These are phyloP conservation scores for Fusarium siculi DNA, from an alignment of 2,329 filamentous ascomycete species.

Conservation along the genomic window DNA sequence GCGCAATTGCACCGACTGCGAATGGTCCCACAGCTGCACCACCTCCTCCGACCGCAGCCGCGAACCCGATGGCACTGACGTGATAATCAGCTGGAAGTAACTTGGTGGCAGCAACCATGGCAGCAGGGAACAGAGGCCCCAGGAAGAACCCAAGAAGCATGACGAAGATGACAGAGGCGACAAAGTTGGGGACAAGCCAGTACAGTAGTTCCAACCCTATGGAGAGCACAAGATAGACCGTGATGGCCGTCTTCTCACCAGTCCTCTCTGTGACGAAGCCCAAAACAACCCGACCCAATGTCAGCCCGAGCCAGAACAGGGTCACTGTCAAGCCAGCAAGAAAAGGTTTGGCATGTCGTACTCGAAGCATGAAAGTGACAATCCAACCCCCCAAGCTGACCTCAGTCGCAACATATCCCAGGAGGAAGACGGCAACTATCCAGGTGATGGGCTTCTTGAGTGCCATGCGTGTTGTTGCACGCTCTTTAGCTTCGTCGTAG, in stretches of 20 bases:
- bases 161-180: constrained; percentile 78
- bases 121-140: constrained; percentile 81
- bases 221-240: constrained; percentile 70
- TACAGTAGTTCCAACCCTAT: constrained; percentile 77
- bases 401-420: constrained; percentile 83
- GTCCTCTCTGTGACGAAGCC: constrained; percentile 80
- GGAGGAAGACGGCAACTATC: constrained; percentile 78
- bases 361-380: constrained; percentile 85
- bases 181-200: constrained; percentile 83
- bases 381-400: constrained; percentile 82
- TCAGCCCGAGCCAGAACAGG: constrained; percentile 87
- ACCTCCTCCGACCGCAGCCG: constrained; percentile 78
- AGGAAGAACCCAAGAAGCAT: constrained; percentile 81
- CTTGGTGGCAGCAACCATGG: constrained; percentile 78
- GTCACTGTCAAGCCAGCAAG: constrained; percentile 80
- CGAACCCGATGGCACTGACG: constrained; percentile 83
- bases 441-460: constrained; percentile 70
- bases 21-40: constrained; percentile 76
- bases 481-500: constrained; percentile 48
- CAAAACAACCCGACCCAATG: constrained; percentile 75
- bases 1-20: constrained; percentile 74
- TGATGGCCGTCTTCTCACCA: constrained; percentile 75
- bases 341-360: constrained; percentile 75
- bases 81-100: constrained; percentile 78
- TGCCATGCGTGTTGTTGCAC: constrained; percentile 57